Conservation (phyloP, 2,329 filamentous ascomycete species). For the Neonectria neomacrospora region DNA sequence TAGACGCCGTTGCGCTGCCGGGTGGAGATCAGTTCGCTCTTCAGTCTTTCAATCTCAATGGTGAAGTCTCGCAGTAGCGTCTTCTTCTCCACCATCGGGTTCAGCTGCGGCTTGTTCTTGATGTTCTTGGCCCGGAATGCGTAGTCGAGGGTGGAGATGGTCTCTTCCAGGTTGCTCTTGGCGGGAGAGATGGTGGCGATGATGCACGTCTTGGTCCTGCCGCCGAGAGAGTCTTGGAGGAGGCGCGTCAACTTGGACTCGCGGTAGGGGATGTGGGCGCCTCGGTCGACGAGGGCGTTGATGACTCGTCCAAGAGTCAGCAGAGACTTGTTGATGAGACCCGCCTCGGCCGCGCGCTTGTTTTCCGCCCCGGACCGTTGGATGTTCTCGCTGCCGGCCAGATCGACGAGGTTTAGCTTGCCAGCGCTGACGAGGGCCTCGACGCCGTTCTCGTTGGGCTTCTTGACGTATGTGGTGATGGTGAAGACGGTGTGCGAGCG, state of each 20-base stretch:
- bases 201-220: slow-evolving; percentile 97
- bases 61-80: slow-evolving; percentile 92
- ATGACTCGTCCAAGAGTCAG: slow-evolving; percentile 96
- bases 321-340: slow-evolving; percentile 97
- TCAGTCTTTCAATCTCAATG: slow-evolving; percentile 91
- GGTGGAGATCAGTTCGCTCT: slow-evolving; percentile 92
- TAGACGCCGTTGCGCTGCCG: slow-evolving; percentile 96
- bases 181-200: slow-evolving; percentile 96
- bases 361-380: slow-evolving; percentile 97
- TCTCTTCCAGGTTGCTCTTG: slow-evolving; percentile 95
- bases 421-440: slow-evolving; percentile 92
- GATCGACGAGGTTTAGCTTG: slow-evolving; percentile 95
- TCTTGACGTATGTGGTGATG: slow-evolving; percentile 90
- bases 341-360: slow-evolving; percentile 94
- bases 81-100: slow-evolving; percentile 92
- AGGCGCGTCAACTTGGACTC: slow-evolving; percentile 97
- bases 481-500: slow-evolving; percentile 98
- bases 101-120: slow-evolving; percentile 95
- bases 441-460: slow-evolving; percentile 80
- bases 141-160: slow-evolving; percentile 97
- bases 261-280: slow-evolving; percentile 87
- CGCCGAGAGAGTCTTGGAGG: slow-evolving; percentile 95
- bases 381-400: slow-evolving; percentile 98
- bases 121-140: slow-evolving; percentile 99
- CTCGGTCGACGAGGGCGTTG: slow-evolving; percentile 93